Conservation (phyloP, 768 basidiomycete genomes). For the Pulveroboletus sp. region DNA sequence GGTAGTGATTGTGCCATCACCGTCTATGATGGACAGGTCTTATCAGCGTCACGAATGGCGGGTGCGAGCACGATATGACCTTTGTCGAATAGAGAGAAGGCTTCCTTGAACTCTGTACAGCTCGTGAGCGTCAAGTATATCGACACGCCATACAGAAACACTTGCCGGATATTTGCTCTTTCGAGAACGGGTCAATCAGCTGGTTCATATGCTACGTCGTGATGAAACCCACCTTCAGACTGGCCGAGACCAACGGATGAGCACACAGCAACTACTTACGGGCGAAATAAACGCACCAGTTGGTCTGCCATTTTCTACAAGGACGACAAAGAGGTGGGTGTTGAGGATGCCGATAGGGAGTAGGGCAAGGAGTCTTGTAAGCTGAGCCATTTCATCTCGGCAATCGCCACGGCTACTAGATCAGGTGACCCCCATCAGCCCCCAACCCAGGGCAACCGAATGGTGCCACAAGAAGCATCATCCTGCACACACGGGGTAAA, state of each 20-base stretch:
- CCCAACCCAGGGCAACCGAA: slow-evolving; percentile 15
- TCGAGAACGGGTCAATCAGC: neutral
- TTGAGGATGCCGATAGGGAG: neutral
- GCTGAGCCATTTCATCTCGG: neutral
- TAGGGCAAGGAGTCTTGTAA: neutral
- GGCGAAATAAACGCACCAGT: slow-evolving; percentile 39
- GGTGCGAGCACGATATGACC: slow-evolving; percentile 42
- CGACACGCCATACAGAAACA: slow-evolving; percentile 5
- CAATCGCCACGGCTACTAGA: slow-evolving; percentile 3
- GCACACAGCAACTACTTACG: slow-evolving; percentile 9
- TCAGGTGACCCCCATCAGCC: slow-evolving; percentile 17
- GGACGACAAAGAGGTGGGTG: neutral
- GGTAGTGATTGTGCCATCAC: slow-evolving; percentile 91
- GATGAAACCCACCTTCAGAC: slow-evolving; percentile 53
- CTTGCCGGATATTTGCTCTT: slow-evolving; percentile 91
- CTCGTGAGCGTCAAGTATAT: slow-evolving; percentile 4
- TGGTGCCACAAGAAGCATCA: neutral
- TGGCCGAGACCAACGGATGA: slow-evolving; percentile 27
- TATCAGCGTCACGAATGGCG: neutral
- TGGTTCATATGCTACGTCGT: neutral
- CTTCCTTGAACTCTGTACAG: slow-evolving; percentile 93
- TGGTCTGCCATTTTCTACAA: slow-evolving; percentile 53
- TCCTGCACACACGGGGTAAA: neutral
- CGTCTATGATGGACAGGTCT: slow-evolving; percentile 46
- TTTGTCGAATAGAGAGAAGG: slow-evolving; percentile 97